Evolutionary conservation across 2,329 filamentous ascomycete genomes (phyloP), one percentile per base, ranked within the genome.

Genomic region (Sclerotinia borealis): DNA sequence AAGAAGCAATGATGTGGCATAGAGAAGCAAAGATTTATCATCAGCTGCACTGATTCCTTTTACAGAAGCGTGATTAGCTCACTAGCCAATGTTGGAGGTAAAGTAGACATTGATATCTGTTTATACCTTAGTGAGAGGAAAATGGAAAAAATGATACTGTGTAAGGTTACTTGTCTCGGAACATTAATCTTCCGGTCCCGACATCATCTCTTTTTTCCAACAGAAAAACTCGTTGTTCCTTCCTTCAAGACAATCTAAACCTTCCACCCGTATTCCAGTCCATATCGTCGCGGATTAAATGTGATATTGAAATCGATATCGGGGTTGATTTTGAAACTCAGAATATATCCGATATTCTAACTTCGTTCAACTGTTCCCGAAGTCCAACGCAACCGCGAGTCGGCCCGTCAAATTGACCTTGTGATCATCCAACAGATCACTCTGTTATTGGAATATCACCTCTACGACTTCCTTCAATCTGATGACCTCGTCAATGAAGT

Each of bases 391-490:
- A 41, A 55, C 31, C 25, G 15, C 29, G 4, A 56, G 29, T 56
- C 54, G 54, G 54, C 39, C 54, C 54, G 39, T 25, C 39, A 45
- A 56, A 45, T 36, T 45, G 39, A 45, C 39, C 54, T 56, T 56
- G 54, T 56, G 54, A 56, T 56, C 54, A 56, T 25, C 11, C 8
- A 31, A 56, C 19, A 56, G 19, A 56, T 34, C 27, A 56, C 29
- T 45, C 39, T 56, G 39, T 45, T 22, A 7, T 45, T n/a, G 5
- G 45, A 34, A 56, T 29, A 56, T 22, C 19, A 56, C 22, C n/a
- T 56, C 37, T n/a, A 34, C 8, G 29, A 45, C 29, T 56, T 17
- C 8, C 19, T 25, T 29, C 15, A 56, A 43, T 31, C 54, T 15
- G 54, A 56, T 56, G 54, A 56, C 54, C 54, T 45, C 3, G 29